Evolutionary conservation across 768 basidiomycete species (phyloP).

Genomic region (Podaxis sp.): DNA sequence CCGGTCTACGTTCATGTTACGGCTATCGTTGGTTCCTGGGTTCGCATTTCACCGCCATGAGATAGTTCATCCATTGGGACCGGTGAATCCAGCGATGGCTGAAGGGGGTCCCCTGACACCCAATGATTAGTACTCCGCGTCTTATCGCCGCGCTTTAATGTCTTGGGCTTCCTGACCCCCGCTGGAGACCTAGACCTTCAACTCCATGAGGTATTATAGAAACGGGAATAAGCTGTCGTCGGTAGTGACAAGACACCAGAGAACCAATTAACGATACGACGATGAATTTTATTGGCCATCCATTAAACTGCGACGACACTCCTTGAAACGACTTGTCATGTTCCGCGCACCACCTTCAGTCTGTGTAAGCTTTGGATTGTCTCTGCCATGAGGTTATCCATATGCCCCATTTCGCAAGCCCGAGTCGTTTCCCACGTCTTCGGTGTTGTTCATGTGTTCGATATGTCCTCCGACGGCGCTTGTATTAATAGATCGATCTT

Average conservation of each 20-base stretch:
- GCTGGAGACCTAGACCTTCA: not conserved
- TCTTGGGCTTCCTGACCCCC: not conserved
- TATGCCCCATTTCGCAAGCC: not conserved
- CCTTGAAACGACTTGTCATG: not conserved
- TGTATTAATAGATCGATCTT: not conserved
- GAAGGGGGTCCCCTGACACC: not conserved
- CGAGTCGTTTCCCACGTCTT: not conserved
- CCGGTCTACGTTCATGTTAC: not conserved
- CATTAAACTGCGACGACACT: not conserved
- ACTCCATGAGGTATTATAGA: not conserved
- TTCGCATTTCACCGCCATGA: not conserved
- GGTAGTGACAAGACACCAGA: not conserved
- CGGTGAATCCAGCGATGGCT: not conserved
- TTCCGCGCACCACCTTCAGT: not conserved
- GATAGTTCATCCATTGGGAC: not conserved
- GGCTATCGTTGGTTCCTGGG: slow-evolving; percentile 8
- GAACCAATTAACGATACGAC: not conserved
- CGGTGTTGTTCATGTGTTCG: not conserved
- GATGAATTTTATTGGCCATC: not conserved
- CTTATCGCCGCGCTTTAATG: slow-evolving; percentile 1
- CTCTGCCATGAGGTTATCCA: not conserved
- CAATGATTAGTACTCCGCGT: not conserved
- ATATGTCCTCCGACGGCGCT: not conserved
- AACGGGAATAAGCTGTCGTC: not conserved
- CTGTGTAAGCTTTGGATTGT: not conserved